These are phyloP conservation scores for Heliamphora exappendiculata DNA, from an alignment of 148 eudicot species.

Conservation along the genomic window DNA sequence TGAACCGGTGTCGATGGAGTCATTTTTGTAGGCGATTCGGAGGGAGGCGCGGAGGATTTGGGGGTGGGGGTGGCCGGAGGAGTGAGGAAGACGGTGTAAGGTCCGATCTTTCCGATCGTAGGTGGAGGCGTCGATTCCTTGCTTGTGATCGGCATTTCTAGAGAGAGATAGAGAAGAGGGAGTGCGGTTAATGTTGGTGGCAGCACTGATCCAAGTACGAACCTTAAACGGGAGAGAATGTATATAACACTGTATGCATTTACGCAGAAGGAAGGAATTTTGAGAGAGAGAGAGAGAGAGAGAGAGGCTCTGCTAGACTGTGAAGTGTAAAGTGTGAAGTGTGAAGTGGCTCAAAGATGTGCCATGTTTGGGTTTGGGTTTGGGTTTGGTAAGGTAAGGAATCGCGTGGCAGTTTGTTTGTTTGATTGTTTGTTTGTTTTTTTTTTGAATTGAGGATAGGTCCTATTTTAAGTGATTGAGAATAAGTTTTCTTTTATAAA, in stretches of 20 bases:
- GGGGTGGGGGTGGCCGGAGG: slow-evolving; percentile 47
- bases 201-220: neutral
- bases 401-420: too few relatives aligned
- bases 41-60: neutral
- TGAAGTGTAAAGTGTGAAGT: neutral
- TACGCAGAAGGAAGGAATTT: neutral
- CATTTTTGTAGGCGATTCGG: slow-evolving; percentile 9
- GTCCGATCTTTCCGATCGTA: slow-evolving; percentile 85
- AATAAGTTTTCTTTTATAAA: too few relatives aligned
- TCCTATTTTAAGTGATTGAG: too few relatives aligned
- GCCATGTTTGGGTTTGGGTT: too few relatives aligned
- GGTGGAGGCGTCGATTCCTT: slow-evolving; percentile 59
- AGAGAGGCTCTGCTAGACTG: too few relatives aligned
- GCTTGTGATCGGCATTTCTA: slow-evolving; percentile 29
- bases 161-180: neutral
- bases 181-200: neutral
- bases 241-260: neutral
- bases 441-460: too few relatives aligned
- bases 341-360: neutral
- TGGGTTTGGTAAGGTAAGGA: too few relatives aligned
- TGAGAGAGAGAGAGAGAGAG: slow-evolving; percentile 6
- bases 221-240: neutral
- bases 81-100: slow-evolving; percentile 89
- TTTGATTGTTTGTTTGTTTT: too few relatives aligned
- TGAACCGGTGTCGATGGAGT: slow-evolving; percentile 19